These are phyloP conservation scores for Metrosideros polymorpha DNA, from an alignment of 441 rosid genomes.

Conservation along the genomic window DNA sequence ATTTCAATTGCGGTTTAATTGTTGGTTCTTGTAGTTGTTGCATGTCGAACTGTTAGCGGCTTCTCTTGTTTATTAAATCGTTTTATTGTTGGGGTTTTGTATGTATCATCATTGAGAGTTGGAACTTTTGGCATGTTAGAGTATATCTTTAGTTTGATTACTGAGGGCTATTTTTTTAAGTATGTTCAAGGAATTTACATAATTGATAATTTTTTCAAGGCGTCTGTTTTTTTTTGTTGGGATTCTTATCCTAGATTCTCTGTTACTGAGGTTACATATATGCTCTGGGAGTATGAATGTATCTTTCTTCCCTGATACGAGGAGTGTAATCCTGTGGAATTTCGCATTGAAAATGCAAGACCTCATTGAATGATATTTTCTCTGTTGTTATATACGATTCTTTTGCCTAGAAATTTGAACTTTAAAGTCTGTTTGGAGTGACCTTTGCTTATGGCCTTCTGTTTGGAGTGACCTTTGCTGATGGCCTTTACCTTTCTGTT, in stretches of 20 bases:
- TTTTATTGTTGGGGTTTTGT: neutral
- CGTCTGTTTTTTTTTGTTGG: neutral
- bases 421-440: neutral
- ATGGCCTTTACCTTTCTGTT: neutral
- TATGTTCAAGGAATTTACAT: neutral
- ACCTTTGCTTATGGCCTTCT: neutral
- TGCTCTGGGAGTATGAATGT: neutral
- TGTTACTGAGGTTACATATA: neutral
- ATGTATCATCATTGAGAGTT: neutral
- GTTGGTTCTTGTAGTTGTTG: neutral
- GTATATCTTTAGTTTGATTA: neutral
- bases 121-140: neutral
- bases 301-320: neutral
- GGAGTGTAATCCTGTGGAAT: neutral
- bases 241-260: neutral
- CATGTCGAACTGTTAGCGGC: neutral
- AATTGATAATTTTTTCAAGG: neutral
- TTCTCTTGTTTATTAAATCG: neutral
- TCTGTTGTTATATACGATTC: neutral
- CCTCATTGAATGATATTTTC: neutral
- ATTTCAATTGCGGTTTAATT: neutral
- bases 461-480: neutral
- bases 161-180: neutral
- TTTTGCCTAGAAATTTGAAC: neutral
- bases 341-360: neutral